Percentiles rank a stretch among this genome's conserved stretches.
These are phyloP conservation scores for Fusarium hainanense DNA, from an alignment of 2,329 filamentous ascomycete species.

Conservation along the genomic window DNA sequence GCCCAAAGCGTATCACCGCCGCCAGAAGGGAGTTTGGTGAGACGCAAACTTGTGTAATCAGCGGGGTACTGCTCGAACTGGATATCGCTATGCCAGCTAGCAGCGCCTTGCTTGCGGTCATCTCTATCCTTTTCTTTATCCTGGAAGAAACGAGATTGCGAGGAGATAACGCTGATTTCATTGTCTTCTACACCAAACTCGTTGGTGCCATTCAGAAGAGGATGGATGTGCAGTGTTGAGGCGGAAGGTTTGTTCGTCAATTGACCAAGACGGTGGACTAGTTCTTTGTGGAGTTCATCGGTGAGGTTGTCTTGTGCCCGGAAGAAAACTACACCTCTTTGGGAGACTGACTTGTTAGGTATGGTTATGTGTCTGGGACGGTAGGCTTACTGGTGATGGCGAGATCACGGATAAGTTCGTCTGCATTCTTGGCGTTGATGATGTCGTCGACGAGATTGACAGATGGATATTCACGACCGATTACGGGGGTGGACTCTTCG, in stretches of 20 bases:
- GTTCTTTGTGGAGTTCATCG: slow-evolving; percentile 69
- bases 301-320: slow-evolving; percentile 67
- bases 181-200: slow-evolving; percentile 64
- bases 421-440: slow-evolving; percentile 60
- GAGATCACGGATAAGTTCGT: slow-evolving; percentile 68
- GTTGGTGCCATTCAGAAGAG: slow-evolving; percentile 64
- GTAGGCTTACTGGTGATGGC: slow-evolving; percentile 65
- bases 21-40: slow-evolving; percentile 63
- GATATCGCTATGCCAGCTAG: slow-evolving; percentile 63
- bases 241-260: slow-evolving; percentile 67
- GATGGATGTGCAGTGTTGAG: slow-evolving; percentile 70
- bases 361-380: fast-evolving
- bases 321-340: slow-evolving; percentile 73
- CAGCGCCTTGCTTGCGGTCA: slow-evolving; percentile 48
- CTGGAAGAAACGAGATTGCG: slow-evolving; percentile 36
- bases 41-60: slow-evolving; percentile 66
- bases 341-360: slow-evolving; percentile 60
- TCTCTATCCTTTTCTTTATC: slow-evolving; percentile 32
- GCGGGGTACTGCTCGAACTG: slow-evolving; percentile 66
- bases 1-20: slow-evolving; percentile 71
- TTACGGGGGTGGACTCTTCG: slow-evolving; percentile 56
- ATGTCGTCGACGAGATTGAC: slow-evolving; percentile 61
- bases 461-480: slow-evolving; percentile 64
- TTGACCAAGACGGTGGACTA: slow-evolving; percentile 68
- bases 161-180: slow-evolving; percentile 70